Percentiles rank a stretch among this genome's conserved stretches.
phyloP scores from a whole-genome alignment of 1,284 basidiomycete species.

The Cutaneotrichosporon arboriforme region DNA sequence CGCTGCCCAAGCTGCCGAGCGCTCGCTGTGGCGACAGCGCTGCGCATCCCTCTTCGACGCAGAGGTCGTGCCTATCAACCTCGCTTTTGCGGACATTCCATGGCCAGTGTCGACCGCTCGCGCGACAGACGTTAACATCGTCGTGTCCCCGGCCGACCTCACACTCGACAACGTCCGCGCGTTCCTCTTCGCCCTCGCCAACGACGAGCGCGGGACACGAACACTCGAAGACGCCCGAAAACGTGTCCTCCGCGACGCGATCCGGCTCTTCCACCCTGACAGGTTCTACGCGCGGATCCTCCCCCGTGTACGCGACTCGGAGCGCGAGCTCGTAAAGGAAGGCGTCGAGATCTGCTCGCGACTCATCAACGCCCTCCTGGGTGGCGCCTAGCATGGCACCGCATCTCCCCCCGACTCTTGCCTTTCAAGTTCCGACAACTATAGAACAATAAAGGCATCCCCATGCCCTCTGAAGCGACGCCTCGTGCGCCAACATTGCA shows the following conservation, averaged over 20 bases:
- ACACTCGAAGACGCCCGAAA: constrained; percentile 32
- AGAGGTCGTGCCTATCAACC: constrained; percentile 20
- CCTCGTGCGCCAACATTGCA: too few relatives aligned
- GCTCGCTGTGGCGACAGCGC: constrained; percentile 15
- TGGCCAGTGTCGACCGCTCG: constrained; percentile 60
- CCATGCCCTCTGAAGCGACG: too few relatives aligned
- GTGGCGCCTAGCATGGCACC: too few relatives aligned
- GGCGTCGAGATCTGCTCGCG: constrained; percentile 53
- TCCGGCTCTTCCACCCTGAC: constrained; percentile 69
- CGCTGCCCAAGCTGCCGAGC: constrained; percentile 7
- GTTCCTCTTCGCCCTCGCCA: constrained; percentile 54
- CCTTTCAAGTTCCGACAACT: too few relatives aligned
- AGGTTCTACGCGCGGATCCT: constrained; percentile 62
- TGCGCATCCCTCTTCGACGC: constrained; percentile 20
- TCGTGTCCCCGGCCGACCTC: constrained; percentile 49
- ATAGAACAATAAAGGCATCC: too few relatives aligned
- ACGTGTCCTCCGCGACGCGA: constrained; percentile 54
- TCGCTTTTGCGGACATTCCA: constrained; percentile 63
- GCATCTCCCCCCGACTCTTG: too few relatives aligned
- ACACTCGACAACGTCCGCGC: constrained; percentile 54
- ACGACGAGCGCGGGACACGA: constrained; percentile 48
- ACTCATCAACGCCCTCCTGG: constrained; percentile 26
- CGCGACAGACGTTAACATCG: constrained; percentile 31
- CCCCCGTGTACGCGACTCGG: constrained; percentile 54
- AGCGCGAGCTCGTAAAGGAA: constrained; percentile 58